Evolutionary conservation across 129 eudicot species (phyloP).

Genomic region (Centrapalus pauciflorus): DNA sequence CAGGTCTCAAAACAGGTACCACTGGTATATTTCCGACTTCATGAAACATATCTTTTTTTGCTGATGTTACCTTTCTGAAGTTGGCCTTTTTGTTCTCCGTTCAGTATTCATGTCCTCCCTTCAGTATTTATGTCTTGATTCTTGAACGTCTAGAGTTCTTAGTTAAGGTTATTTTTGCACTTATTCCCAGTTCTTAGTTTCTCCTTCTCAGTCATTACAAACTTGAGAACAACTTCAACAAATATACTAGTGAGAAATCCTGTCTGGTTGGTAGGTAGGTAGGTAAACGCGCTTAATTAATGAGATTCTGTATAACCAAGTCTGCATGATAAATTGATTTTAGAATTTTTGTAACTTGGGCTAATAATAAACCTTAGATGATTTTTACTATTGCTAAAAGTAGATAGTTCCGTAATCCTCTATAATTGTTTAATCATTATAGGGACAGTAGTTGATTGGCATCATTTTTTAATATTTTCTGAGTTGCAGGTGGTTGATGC

Average conservation of each 20-base stretch:
- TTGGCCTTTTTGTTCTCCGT: too few relatives aligned
- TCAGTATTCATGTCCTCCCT: too few relatives aligned
- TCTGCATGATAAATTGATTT: neutral
- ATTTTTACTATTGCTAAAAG: neutral
- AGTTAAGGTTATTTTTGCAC: too few relatives aligned
- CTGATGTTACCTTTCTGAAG: too few relatives aligned
- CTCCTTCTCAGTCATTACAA: neutral
- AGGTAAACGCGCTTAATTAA: neutral
- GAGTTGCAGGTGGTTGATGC: conserved; percentile 97
- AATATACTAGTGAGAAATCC: neutral
- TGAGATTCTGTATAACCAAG: neutral
- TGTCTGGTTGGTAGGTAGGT: neutral
- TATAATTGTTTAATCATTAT: neutral
- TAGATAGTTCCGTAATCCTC: neutral
- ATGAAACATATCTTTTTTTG: too few relatives aligned
- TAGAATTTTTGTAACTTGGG: neutral
- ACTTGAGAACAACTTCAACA: neutral
- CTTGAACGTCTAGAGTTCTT: too few relatives aligned
- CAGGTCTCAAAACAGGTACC: too few relatives aligned
- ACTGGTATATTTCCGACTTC: too few relatives aligned
- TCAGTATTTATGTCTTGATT: too few relatives aligned
- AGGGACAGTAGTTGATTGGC: neutral
- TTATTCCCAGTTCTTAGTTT: too few relatives aligned
- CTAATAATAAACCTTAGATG: neutral
- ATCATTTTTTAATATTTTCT: too few relatives aligned